These are phyloP conservation scores for Chondrostereum purpureum DNA, from an alignment of 1,284 basidiomycete genomes.

Conservation along the genomic window DNA sequence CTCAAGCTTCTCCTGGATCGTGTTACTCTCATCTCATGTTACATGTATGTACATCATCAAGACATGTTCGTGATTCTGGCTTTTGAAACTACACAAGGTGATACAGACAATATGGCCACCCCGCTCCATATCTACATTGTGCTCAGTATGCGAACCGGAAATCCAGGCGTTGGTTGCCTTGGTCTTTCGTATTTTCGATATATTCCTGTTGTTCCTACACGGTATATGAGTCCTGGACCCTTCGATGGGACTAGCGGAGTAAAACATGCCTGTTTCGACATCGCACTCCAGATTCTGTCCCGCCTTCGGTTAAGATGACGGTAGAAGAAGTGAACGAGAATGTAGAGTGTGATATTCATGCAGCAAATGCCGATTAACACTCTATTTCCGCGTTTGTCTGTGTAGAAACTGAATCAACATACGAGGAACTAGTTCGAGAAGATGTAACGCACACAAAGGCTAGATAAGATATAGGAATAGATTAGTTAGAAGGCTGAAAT, in stretches of 20 bases:
- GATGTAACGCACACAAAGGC: constrained; percentile 43
- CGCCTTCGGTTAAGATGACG: constrained; percentile 42
- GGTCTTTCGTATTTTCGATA: constrained; percentile 49
- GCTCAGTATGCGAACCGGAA: constrained; percentile 57
- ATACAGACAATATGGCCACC: background rate
- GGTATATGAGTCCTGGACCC: background rate
- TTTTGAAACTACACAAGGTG: background rate
- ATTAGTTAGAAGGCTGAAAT: constrained; percentile 1
- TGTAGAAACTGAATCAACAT: constrained; percentile 2
- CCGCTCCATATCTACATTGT: too few species aligned
- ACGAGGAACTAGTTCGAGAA: too few species aligned
- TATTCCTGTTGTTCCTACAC: constrained; percentile 48
- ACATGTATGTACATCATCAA: too few species aligned
- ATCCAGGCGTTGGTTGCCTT: constrained; percentile 50
- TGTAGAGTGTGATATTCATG: constrained; percentile 46
- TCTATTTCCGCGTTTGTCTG: constrained; percentile 42
- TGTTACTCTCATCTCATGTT: too few species aligned
- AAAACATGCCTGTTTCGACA: constrained; percentile 39
- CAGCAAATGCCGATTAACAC: constrained; percentile 35
- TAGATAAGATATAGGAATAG: constrained; percentile 11
- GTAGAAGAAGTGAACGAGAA: constrained; percentile 49
- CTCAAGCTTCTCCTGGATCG: too few species aligned
- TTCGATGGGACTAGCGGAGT: too few species aligned
- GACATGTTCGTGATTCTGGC: background rate
- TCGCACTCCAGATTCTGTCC: constrained; percentile 45